Conservation (phyloP, 2,329 filamentous ascomycete genomes). For the Metarhizium album region DNA sequence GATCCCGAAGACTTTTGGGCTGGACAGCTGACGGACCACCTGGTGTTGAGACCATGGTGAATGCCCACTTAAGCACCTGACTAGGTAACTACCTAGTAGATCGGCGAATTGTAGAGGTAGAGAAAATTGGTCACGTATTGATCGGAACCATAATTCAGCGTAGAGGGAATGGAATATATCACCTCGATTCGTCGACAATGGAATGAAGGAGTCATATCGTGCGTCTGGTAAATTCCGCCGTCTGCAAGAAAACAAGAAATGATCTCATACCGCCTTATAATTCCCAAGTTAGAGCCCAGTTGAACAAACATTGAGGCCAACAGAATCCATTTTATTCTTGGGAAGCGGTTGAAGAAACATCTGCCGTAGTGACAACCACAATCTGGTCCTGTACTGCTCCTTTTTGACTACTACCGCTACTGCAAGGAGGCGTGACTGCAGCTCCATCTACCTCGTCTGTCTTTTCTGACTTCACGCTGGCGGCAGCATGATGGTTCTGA, state of each 20-base stretch:
- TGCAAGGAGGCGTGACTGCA: background rate
- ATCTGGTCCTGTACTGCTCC: constrained; percentile 12
- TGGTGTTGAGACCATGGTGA: too few species aligned
- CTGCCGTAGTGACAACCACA: constrained; percentile 18
- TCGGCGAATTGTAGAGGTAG: too few species aligned
- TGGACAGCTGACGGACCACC: too few species aligned
- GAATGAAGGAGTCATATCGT: too few species aligned
- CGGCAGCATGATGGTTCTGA: constrained; percentile 10
- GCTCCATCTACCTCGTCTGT: constrained; percentile 6
- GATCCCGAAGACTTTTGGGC: too few species aligned
- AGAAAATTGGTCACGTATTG: too few species aligned
- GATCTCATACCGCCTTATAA: background rate
- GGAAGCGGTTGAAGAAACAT: constrained; percentile 12
- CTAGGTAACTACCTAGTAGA: too few species aligned
- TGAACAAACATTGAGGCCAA: background rate
- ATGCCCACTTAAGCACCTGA: too few species aligned
- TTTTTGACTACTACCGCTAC: background rate
- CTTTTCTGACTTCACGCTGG: constrained; percentile 6
- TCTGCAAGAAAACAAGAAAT: background rate
- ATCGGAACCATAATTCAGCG: too few species aligned
- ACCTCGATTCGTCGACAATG: too few species aligned
- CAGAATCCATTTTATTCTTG: background rate
- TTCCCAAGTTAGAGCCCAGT: background rate
- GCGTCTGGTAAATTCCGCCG: too few species aligned
- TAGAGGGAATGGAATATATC: too few species aligned